Evolutionary conservation across 345 rosid species (phyloP).

Genomic region (Syzygium oleosum): DNA sequence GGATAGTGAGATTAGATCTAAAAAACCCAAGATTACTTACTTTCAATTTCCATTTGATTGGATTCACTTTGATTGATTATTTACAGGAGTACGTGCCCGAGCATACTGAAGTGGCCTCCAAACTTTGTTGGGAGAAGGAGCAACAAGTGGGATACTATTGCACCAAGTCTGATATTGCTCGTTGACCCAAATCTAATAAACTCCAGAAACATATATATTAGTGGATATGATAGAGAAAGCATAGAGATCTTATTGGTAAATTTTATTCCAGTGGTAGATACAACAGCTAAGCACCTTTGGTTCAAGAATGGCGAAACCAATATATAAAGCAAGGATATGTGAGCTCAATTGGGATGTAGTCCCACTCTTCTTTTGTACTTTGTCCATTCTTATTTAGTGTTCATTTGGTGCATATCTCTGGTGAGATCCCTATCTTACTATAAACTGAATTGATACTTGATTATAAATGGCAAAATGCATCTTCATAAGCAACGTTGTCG

Average conservation of each 20-base stretch:
- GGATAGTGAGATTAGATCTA: not conserved
- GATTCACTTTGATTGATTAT: not conserved
- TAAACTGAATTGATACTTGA: not conserved
- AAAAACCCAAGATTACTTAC: not conserved
- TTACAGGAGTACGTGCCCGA: conserved; percentile 48
- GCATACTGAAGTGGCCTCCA: conserved; percentile 39
- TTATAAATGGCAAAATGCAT: not conserved
- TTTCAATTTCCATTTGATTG: not conserved
- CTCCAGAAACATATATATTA: not conserved
- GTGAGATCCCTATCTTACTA: not conserved
- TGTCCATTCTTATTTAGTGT: not conserved
- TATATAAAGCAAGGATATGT: not conserved
- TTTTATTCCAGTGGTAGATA: not conserved
- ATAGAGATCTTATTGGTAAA: not conserved
- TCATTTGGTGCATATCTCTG: not conserved
- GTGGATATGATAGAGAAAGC: not conserved
- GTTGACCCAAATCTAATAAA: conserved; percentile 21
- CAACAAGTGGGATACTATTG: conserved; percentile 40
- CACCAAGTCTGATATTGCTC: conserved; percentile 39
- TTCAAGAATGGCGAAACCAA: not conserved
- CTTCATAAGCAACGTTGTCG: not conserved
- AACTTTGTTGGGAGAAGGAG: conserved; percentile 60
- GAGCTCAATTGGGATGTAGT: not conserved
- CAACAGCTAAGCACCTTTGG: not conserved
- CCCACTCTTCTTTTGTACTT: not conserved